Percentiles rank a stretch among this genome's conserved stretches.
Conservation (phyloP, 1,284 basidiomycete species). For the Melampsora larici-populina region DNA sequence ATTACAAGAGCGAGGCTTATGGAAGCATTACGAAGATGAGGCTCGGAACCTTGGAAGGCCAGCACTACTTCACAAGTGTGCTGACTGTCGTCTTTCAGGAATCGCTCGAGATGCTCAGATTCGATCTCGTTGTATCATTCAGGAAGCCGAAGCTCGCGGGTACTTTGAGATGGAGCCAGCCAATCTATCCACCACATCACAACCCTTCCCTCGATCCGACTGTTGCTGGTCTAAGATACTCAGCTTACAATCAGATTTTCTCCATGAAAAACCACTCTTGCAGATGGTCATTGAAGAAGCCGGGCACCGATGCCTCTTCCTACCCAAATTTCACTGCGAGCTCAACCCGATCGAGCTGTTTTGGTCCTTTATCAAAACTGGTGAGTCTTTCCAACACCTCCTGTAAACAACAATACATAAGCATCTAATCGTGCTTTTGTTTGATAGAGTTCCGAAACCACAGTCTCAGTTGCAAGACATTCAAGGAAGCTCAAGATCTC, state of each 20-base stretch:
- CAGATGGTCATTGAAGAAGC: slow-evolving; percentile 13
- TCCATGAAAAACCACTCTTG: background rate
- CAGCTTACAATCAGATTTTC: background rate
- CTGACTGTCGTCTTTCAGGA: background rate
- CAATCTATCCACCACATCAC: background rate
- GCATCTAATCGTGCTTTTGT: background rate
- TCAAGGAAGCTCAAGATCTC: background rate
- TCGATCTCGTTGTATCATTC: background rate
- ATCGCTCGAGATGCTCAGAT: background rate
- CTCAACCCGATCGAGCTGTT: slow-evolving; percentile 21
- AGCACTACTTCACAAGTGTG: background rate
- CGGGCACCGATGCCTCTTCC: too few species aligned
- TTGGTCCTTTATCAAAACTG: slow-evolving; percentile 4
- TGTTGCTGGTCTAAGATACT: slow-evolving; percentile 15
- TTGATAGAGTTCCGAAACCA: too few species aligned
- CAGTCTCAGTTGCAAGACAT: too few species aligned
- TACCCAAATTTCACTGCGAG: slow-evolving; percentile 15
- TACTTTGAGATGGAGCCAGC: background rate
- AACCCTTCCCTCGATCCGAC: background rate
- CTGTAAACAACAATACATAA: too few species aligned
- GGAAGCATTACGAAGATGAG: background rate
- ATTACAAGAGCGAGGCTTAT: background rate
- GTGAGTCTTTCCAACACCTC: too few species aligned
- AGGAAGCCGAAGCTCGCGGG: background rate
- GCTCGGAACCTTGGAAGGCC: background rate